Conservation (phyloP, 2,329 filamentous ascomycete genomes). For the Colletotrichum agaves region DNA sequence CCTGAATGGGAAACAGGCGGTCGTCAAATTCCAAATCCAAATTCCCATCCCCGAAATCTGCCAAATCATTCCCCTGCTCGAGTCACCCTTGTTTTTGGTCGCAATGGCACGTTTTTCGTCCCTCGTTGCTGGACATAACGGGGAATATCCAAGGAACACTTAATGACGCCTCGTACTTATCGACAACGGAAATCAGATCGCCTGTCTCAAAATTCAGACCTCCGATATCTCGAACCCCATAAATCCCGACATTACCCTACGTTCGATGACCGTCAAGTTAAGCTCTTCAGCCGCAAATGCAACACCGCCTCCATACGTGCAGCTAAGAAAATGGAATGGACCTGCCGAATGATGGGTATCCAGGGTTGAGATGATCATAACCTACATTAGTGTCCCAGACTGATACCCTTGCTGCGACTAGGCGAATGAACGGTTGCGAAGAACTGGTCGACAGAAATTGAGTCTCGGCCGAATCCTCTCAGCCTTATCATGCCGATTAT, state of each 20-base stretch:
- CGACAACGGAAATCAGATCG: too few relatives aligned
- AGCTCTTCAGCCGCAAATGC: too few relatives aligned
- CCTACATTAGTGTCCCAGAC: not conserved
- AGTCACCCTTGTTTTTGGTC: not conserved
- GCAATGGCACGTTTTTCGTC: too few relatives aligned
- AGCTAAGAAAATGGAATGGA: too few relatives aligned
- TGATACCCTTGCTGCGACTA: not conserved
- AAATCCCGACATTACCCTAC: too few relatives aligned
- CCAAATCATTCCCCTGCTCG: not conserved
- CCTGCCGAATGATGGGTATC: not conserved
- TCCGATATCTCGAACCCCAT: too few relatives aligned
- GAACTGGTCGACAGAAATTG: not conserved
- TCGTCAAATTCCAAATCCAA: slow-evolving; percentile 4
- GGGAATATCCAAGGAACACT: too few relatives aligned
- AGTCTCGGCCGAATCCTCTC: not conserved
- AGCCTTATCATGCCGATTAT: not conserved
- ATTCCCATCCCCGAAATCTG: not conserved
- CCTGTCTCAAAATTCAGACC: too few relatives aligned
- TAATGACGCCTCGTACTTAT: too few relatives aligned
- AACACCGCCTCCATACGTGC: too few relatives aligned
- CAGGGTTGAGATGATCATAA: not conserved
- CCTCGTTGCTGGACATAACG: too few relatives aligned
- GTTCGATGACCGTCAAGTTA: too few relatives aligned
- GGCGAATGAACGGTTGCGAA: not conserved
- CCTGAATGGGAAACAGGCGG: not conserved